Conservation (phyloP, 179 eudicot genomes). For the Heliamphora pulchella region DNA sequence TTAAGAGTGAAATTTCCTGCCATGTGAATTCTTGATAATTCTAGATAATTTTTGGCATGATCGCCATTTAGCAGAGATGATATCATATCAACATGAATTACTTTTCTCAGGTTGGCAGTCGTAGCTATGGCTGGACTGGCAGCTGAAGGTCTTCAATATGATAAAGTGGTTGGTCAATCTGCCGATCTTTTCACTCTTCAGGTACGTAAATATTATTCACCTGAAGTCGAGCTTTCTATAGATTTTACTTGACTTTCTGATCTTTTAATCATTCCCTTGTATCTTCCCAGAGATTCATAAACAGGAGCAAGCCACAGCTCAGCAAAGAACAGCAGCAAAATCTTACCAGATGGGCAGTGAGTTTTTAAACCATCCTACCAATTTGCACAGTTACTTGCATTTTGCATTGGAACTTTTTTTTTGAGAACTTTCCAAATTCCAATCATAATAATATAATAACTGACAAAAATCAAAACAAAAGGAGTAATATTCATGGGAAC, state of each 20-base stretch:
- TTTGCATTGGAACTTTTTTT: not conserved
- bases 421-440: too few species aligned
- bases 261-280: not conserved
- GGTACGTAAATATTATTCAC: conserved; percentile 33
- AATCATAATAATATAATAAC: too few species aligned
- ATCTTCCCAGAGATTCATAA: conserved; percentile 67
- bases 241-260: not conserved
- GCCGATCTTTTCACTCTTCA: conserved; percentile 94
- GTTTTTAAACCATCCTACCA: conserved; percentile 19
- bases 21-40: not conserved
- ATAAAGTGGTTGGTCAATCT: conserved; percentile 93
- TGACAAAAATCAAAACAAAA: too few species aligned
- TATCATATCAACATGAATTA: not conserved
- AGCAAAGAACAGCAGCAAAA: conserved; percentile 85
- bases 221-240: conserved; percentile 10
- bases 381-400: not conserved
- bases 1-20: not conserved
- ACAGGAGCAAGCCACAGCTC: conserved; percentile 68
- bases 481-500: too few species aligned
- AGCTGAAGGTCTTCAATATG: conserved; percentile 85
- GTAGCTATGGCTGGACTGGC: conserved; percentile 97
- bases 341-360: conserved; percentile 98
- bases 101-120: conserved; percentile 64
- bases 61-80: not conserved
- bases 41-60: not conserved